Evolutionary conservation across 2,329 filamentous ascomycete genomes (phyloP).

Genomic region (Talaromyces sp.): DNA sequence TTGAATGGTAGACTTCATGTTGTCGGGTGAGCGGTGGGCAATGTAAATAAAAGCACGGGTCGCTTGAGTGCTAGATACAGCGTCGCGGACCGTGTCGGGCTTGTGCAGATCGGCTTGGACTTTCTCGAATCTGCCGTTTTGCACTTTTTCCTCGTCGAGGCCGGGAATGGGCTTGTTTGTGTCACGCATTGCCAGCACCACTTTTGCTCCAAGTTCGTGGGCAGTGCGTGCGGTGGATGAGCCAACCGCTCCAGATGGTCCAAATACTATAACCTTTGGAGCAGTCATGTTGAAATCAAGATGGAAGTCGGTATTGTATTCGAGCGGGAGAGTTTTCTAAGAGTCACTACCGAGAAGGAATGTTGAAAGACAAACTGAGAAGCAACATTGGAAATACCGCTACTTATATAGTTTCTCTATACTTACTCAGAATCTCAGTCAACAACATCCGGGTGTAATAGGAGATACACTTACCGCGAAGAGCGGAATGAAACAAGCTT

Average conservation of each 20-base stretch:
- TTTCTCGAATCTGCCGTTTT: not conserved
- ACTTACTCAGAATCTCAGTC: not conserved
- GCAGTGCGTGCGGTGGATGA: not conserved
- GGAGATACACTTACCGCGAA: not conserved
- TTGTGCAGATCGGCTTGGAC: not conserved
- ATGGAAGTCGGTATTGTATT: not conserved
- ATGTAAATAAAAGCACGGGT: conserved; percentile 50
- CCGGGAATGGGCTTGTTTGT: not conserved
- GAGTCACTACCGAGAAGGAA: not conserved
- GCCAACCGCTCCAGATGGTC: not conserved
- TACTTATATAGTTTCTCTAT: not conserved
- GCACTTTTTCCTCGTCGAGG: not conserved
- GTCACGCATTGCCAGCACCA: not conserved
- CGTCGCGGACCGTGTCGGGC: not conserved
- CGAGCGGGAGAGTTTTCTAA: not conserved
- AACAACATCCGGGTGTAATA: not conserved
- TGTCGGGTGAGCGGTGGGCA: conserved; percentile 33
- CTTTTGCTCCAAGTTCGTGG: not conserved
- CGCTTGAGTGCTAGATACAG: not conserved
- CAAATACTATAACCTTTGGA: not conserved
- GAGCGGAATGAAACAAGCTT: too few species aligned
- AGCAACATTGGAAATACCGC: not conserved
- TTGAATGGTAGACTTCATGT: conserved; percentile 42
- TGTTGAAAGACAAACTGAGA: not conserved
- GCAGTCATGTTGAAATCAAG: not conserved